These are phyloP conservation scores for Fonsecaea pedrosoi DNA, from an alignment of 2,329 filamentous ascomycete genomes.

Conservation along the genomic window DNA sequence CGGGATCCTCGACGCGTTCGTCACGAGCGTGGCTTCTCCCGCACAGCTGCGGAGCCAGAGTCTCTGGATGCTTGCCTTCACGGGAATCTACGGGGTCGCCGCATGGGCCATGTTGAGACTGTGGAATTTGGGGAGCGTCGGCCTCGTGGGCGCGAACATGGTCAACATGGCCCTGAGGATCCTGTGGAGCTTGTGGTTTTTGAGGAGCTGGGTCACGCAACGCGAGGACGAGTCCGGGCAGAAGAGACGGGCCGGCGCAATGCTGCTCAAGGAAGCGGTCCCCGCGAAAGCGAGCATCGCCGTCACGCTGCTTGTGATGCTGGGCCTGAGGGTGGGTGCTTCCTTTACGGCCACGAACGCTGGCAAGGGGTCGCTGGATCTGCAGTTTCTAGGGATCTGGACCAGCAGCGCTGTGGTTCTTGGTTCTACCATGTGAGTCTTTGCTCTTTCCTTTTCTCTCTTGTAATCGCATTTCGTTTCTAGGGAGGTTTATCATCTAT, in stretches of 20 bases:
- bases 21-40: constrained; percentile 81
- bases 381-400: constrained; percentile 19
- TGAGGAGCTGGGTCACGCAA: constrained; percentile 50
- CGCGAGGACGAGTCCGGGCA: not conserved
- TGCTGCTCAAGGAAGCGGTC: constrained; percentile 6
- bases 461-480: not conserved
- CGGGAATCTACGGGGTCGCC: constrained; percentile 73
- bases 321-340: constrained; percentile 17
- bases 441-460: not conserved
- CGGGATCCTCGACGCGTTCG: constrained; percentile 89
- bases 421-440: constrained; percentile 35
- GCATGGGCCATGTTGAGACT: constrained; percentile 67
- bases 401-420: constrained; percentile 21
- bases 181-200: constrained; percentile 77
- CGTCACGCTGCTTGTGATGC: constrained; percentile 11
- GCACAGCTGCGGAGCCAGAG: constrained; percentile 78
- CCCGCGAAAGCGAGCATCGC: constrained; percentile 16
- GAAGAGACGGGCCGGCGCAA: not conserved
- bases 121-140: constrained; percentile 73
- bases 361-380: constrained; percentile 10
- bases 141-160: constrained; percentile 83
- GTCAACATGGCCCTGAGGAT: constrained; percentile 91
- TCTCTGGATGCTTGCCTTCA: constrained; percentile 83
- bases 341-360: not conserved
- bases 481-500: not conserved